phyloP scores from a whole-genome alignment of 345 rosid genomes.

The Kandelia obovata region DNA sequence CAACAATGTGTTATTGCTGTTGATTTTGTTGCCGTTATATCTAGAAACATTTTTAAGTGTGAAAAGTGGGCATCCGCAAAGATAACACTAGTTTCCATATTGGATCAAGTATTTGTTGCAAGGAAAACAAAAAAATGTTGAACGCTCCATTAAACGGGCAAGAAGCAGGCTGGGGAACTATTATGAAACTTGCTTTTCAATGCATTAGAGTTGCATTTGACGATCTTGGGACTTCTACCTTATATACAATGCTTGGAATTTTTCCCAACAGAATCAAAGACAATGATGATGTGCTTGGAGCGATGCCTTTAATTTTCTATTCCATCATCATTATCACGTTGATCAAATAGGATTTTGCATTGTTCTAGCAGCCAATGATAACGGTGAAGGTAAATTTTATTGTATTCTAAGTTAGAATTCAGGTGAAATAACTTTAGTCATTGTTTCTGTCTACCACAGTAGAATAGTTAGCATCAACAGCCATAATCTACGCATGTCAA shows the following conservation, averaged over 20 bases:
- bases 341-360: conserved; percentile 23
- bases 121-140: too few relatives aligned
- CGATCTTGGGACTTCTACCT: conserved; percentile 33
- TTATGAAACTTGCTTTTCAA: conserved; percentile 25
- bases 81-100: too few relatives aligned
- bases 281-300: conserved; percentile 22
- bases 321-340: conserved; percentile 11
- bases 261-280: conserved; percentile 22
- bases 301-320: conserved; percentile 30
- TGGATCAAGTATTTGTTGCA: too few relatives aligned
- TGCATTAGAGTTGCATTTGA: conserved; percentile 39
- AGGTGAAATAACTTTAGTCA: too few relatives aligned
- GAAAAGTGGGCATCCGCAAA: too few relatives aligned
- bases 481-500: too few relatives aligned
- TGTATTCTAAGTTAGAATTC: too few relatives aligned
- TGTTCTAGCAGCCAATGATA: conserved; percentile 26
- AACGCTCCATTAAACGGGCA: background rate
- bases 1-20: too few relatives aligned
- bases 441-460: too few relatives aligned
- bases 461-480: too few relatives aligned
- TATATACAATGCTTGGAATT: conserved; percentile 18
- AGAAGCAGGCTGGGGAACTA: conserved; percentile 7
- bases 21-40: too few relatives aligned
- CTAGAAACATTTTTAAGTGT: too few relatives aligned
- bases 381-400: conserved; percentile 30